phyloP scores from a whole-genome alignment of 345 rosid genomes.

The Nasturtium officinale region DNA sequence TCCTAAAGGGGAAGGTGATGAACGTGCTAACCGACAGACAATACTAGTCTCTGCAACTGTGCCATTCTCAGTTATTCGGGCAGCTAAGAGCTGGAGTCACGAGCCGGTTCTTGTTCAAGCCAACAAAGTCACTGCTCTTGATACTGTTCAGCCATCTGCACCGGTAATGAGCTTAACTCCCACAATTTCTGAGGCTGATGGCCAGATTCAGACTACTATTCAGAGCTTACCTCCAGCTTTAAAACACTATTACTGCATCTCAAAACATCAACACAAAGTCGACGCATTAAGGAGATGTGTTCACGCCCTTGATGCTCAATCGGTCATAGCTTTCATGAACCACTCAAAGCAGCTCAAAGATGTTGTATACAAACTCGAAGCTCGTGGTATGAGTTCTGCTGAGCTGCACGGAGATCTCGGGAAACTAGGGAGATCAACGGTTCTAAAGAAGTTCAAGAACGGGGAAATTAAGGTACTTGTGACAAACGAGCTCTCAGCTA shows the following conservation, averaged over 20 bases:
- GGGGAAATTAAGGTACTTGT: conserved; percentile 82
- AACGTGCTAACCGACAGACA: conserved; percentile 61
- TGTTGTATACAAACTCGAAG: conserved; percentile 87
- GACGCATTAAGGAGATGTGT: conserved; percentile 82
- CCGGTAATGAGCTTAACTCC: conserved; percentile 52
- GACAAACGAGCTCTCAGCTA: conserved; percentile 92
- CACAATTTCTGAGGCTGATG: conserved; percentile 43
- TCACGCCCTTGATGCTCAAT: conserved; percentile 81
- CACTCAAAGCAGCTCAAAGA: conserved; percentile 87
- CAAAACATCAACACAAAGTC: conserved; percentile 87
- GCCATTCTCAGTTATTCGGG: conserved; percentile 87
- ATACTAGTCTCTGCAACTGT: conserved; percentile 92
- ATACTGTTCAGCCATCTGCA: conserved; percentile 51
- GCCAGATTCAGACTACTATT: conserved; percentile 56
- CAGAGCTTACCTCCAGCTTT: conserved; percentile 86
- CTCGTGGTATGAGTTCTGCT: conserved; percentile 75
- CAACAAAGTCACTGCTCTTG: conserved; percentile 63
- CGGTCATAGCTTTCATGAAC: conserved; percentile 93
- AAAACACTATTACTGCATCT: conserved; percentile 72
- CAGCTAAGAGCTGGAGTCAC: conserved; percentile 86
- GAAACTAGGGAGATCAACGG: conserved; percentile 85
- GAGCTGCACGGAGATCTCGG: conserved; percentile 97
- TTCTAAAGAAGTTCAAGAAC: conserved; percentile 78
- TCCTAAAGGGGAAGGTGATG: conserved; percentile 44
- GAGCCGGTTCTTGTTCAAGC: conserved; percentile 88